Base-by-base conservation (phyloP, 1,139 yeast species). In the Hansenula lynferdii region DNA sequence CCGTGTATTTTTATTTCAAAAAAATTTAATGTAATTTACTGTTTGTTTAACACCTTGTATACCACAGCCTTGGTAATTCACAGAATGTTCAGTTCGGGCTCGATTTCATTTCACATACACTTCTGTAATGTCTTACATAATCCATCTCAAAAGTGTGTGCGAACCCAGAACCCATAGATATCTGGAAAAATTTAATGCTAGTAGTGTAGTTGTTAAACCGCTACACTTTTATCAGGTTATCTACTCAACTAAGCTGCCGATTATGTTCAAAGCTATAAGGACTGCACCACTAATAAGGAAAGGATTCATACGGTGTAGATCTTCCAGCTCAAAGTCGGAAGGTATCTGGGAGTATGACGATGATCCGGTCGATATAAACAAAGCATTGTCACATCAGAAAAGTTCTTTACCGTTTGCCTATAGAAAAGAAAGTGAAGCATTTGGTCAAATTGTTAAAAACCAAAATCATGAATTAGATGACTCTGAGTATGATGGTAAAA, bases 401-500 rank as follows among this genome's bases (percentile, higher is more conserved):
- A 27, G 50, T 1, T 15, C 50, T 1, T 43, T 66, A 11, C 68
- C 69, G 9, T 65, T 64, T 43, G 62, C 62, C 8, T 47, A 49
- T 27, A 48, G 60, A 26, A 51, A 62, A 40, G 60, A 64, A 39
- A 57, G 65, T 36, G 64, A 64, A 32, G 57, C 60, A 1, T 68
- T 68, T 51, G 80, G 80, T 1, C 74, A 69, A 42, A 50, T 74
- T 4, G 79, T 75, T 6, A 61, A 67, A 30, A 69, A 66, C 36
- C 65, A 62, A 7, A 50, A 57, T 17, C 55, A 52, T 43, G 67
- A 56, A 36, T 50, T 57, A 39, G 45, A 46, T 36, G 52, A 41
- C 12, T 16, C 34, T 20, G 53, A 47, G 35, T 62, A 55, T 9
- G 40, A 54, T 2, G 51, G 57, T 17, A 61, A 57, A 29, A 50